These are phyloP conservation scores for Echinosophora koreensis DNA, from an alignment of 306 rosid species.

Conservation along the genomic window DNA sequence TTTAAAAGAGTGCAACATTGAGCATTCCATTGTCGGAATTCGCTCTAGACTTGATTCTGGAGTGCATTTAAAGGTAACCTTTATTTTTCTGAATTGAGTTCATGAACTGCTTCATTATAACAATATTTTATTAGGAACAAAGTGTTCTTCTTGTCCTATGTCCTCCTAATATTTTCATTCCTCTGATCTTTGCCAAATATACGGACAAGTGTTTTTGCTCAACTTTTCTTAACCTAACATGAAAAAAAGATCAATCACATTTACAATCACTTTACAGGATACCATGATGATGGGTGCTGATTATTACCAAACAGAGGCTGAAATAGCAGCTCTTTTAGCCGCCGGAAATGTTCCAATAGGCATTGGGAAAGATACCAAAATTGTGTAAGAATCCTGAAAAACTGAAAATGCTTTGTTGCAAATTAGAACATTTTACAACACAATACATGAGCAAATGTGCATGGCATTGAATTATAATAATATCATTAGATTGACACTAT, in stretches of 20 bases:
- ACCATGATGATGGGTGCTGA: slow-evolving; percentile 65
- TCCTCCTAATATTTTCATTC: slow-evolving; percentile 2
- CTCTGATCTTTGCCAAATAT: slow-evolving; percentile 14
- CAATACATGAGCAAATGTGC: slow-evolving; percentile 1
- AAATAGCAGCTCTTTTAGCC: slow-evolving; percentile 54
- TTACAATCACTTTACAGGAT: slow-evolving; percentile 49
- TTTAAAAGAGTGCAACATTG: slow-evolving; percentile 54
- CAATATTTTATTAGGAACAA: background rate
- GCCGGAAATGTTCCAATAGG: slow-evolving; percentile 57
- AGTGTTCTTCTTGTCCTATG: background rate
- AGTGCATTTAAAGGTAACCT: slow-evolving; percentile 55
- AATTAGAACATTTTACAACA: slow-evolving; percentile 24
- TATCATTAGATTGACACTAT: background rate
- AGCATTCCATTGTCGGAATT: slow-evolving; percentile 63
- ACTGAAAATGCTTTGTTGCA: slow-evolving; percentile 10
- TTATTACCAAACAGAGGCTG: slow-evolving; percentile 57
- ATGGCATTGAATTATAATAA: background rate
- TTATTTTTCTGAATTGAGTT: background rate
- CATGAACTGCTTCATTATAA: background rate
- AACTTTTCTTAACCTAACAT: too few species aligned
- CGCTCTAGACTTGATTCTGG: slow-evolving; percentile 59
- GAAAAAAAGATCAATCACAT: too few species aligned
- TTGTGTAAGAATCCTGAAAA: slow-evolving; percentile 53
- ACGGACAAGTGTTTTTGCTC: too few species aligned
- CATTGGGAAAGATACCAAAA: slow-evolving; percentile 59